Evolutionary conservation across 129 eudicot genomes (phyloP), one percentile per base, ranked within the genome.

Genomic region (Apium graveolens): DNA sequence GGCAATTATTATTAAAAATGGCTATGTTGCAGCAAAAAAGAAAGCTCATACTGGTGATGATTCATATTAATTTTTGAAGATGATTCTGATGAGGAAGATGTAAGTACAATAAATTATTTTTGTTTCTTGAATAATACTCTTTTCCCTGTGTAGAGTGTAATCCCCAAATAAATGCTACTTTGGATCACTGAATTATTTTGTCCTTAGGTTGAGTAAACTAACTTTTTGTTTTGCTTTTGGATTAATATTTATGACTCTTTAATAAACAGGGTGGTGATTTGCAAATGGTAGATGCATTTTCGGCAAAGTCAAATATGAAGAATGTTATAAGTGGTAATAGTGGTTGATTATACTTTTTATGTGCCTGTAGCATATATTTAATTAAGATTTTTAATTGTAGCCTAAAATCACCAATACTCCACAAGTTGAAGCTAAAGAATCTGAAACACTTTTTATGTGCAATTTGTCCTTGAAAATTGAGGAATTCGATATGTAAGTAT

Each of bases 381-480:
- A 14, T 0, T 11, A 37, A 0, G 7, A 27, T 31, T 43, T 68
- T 26, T 55, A 27, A n/a, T 37, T 81, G 86, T 89, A 95, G 99
- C 85, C 97, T 11, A 84, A 90, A 80, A 83, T 94, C 13, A 91
- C 97, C 2, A 80, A 78, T 4, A 87, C 96, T 49, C 90, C 95
- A 48, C 87, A 87, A 81, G 81, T 63, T 73, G 90, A 72, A 76
- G n/a, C 86, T 2, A 39, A 81, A 4, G 98, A 91, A 65, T 78
- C 92, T 8, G 92, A 92, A 82, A 92, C 99, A 11, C 78, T 96
- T 60, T 96, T 92, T 82, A 86, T 88, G 86, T 97, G 99, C 80
- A 96, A 96, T 80, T 71, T 96, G 11, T 83, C 92, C 34, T 96
- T 74, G 63, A 63, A 85, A 13, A 79, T 92, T 29, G 88, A 92